Base-by-base conservation (phyloP, 768 basidiomycete genomes). In the Phallus indusiatus region DNA sequence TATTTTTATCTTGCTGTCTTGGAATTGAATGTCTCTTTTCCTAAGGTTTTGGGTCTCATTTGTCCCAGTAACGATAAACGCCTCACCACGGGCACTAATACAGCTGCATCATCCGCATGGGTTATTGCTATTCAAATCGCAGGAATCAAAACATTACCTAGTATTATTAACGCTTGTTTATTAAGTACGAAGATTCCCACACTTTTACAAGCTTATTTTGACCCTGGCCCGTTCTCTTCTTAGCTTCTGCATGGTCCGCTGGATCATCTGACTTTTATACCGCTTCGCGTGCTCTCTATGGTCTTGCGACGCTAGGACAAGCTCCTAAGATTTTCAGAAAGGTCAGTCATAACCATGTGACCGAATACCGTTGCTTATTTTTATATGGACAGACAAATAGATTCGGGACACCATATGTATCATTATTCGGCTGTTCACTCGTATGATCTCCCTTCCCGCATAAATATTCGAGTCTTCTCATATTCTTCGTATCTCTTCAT, bases 161-260 rank as follows among this genome's bases (percentile, higher is more conserved):
- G 81, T 49, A 79, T 91, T 65, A 77, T 91, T 70, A 91, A 91
- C 66, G 88, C 81, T 14, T 76, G 75, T 55, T 74, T 90, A 65
- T 79, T 91, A 66, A 81, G 65, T 42, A 62, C 58, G 16, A 70
- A 62, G 55, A 73, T 67, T 66, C 72, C 63, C 49, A 8, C 5
- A 5, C 17, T 34, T n/a, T 8, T 12, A 2, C 11, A 22, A 20
- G 17, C 7, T 21, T 34, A 17, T 55, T 47, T 22, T 6, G 17
- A 55, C 37, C 20, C 9, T 14, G n/a, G n/a, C n/a, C 42, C 72
- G 28, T 69, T 69, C 54, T 69, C 54, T 69, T 81, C 47, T 68
- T 83, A 47, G 75, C 79, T 24, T 79, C 79, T 7, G 80, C 81
- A 8, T 82, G 78, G 74, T 82, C 81, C 8, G 76, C 81, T n/a